Conservation (phyloP, 2,329 filamentous ascomycete species). For the Xylaria digitata region DNA sequence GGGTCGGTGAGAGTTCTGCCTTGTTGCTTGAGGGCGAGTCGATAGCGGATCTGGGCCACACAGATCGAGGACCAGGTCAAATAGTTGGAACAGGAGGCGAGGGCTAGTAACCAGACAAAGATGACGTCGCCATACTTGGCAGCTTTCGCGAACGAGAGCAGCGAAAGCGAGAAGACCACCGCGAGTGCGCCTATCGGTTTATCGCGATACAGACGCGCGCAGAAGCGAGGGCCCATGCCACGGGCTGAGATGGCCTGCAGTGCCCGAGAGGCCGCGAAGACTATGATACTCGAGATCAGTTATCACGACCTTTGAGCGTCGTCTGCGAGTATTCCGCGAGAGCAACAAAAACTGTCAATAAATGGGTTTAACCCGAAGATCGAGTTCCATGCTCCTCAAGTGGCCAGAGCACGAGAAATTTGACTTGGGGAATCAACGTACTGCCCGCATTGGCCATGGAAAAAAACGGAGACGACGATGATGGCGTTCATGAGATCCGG, state of each 20-base stretch:
- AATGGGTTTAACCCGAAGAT: no score
- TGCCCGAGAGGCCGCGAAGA: constrained; percentile 54
- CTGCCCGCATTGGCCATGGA: constrained; percentile 57
- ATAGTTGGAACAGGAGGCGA: constrained; percentile 59
- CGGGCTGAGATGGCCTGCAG: constrained; percentile 52
- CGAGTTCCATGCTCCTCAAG: no score
- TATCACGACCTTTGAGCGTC: neutral
- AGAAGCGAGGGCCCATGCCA: constrained; percentile 51
- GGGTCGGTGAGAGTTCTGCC: no score
- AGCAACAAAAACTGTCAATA: no score
- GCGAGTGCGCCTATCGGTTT: constrained; percentile 57
- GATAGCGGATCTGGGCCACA: constrained; percentile 59
- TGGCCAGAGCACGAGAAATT: no score
- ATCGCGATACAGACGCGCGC: constrained; percentile 50
- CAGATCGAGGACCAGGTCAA: constrained; percentile 62
- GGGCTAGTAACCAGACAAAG: constrained; percentile 60
- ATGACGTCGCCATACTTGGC: constrained; percentile 52
- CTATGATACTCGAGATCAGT: neutral
- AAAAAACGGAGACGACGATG: constrained; percentile 51
- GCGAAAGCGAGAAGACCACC: constrained; percentile 54
- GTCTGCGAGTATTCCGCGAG: no score
- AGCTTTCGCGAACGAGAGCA: constrained; percentile 58
- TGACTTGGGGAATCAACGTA: constrained; percentile 6
- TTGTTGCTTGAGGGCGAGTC: constrained; percentile 55
- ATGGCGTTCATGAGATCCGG: constrained; percentile 53